These are phyloP conservation scores for Claviceps sp. DNA, from an alignment of 2,329 filamentous ascomycete genomes.

Conservation along the genomic window DNA sequence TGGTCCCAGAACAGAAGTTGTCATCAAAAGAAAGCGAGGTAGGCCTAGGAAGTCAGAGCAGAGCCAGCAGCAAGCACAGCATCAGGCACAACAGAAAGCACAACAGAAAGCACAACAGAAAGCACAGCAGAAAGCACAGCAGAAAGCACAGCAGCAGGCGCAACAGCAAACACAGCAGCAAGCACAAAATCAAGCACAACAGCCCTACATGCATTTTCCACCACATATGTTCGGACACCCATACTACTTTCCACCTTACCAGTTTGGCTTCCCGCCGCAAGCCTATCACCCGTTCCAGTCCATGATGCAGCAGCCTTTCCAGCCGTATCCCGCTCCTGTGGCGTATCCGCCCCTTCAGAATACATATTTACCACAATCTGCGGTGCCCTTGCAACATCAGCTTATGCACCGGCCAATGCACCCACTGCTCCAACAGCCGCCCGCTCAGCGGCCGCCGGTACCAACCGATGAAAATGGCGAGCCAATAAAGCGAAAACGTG, in stretches of 20 bases:
- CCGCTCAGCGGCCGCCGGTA: background rate
- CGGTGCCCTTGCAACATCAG: slow-evolving; percentile 1
- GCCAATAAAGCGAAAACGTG: slow-evolving; percentile 10
- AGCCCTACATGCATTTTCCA: background rate
- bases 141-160: background rate
- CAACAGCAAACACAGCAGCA: background rate
- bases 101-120: background rate
- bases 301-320: slow-evolving; percentile 4
- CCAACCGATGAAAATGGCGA: background rate
- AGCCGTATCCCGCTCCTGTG: slow-evolving; percentile 2
- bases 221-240: slow-evolving; percentile 3
- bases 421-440: slow-evolving; percentile 1
- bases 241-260: slow-evolving; percentile 2
- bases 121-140: background rate
- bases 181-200: background rate
- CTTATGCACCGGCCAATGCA: background rate
- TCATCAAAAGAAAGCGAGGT: slow-evolving; percentile 4
- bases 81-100: background rate
- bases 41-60: slow-evolving; percentile 4
- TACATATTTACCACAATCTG: slow-evolving; percentile 1
- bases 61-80: background rate
- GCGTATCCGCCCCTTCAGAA: slow-evolving; percentile 3
- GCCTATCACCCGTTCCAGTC: slow-evolving; percentile 4
- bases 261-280: slow-evolving; percentile 3
- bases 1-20: background rate